These are phyloP conservation scores for Phtheirospermum japonicum DNA, from an alignment of 257 asterid species.

Conservation along the genomic window DNA sequence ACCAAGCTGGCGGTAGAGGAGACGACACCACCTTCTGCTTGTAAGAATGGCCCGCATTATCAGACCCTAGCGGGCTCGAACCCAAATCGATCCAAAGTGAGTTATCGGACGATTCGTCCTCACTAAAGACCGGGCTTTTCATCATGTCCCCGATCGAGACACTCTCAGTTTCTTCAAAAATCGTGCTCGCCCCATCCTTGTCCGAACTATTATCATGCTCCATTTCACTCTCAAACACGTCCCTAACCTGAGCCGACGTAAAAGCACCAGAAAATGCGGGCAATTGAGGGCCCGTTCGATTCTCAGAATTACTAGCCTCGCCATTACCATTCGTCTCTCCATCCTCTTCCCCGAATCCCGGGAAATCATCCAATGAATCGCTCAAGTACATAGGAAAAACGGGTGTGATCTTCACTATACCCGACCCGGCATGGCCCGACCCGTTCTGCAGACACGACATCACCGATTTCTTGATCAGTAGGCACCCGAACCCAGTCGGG, in stretches of 20 bases:
- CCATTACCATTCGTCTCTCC: slow-evolving; percentile 51
- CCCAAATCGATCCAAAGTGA: slow-evolving; percentile 92
- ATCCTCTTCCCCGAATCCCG: slow-evolving; percentile 60
- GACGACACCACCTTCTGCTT: slow-evolving; percentile 50
- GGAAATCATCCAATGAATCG: slow-evolving; percentile 77
- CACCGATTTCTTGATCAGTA: slow-evolving; percentile 81
- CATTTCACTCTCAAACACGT: slow-evolving; percentile 79
- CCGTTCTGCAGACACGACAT: slow-evolving; percentile 76
- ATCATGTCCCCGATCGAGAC: slow-evolving; percentile 78
- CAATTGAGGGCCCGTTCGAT: slow-evolving; percentile 55
- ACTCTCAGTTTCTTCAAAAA: slow-evolving; percentile 81
- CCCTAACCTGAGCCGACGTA: slow-evolving; percentile 91
- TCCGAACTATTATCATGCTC: slow-evolving; percentile 79
- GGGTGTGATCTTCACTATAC: slow-evolving; percentile 81
- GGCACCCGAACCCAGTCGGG: slow-evolving; percentile 94
- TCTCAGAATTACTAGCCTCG: slow-evolving; percentile 43
- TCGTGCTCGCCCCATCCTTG: slow-evolving; percentile 82
- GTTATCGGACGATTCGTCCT: slow-evolving; percentile 85
- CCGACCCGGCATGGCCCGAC: slow-evolving; percentile 80
- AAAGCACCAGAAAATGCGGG: slow-evolving; percentile 97
- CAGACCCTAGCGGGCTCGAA: slow-evolving; percentile 74
- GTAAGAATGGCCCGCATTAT: slow-evolving; percentile 44
- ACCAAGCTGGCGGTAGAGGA: slow-evolving; percentile 80
- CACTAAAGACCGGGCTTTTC: slow-evolving; percentile 88
- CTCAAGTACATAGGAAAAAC: slow-evolving; percentile 76